Percentiles rank a stretch among this genome's conserved stretches.
These are phyloP conservation scores for Paraconiothyrium brasiliense DNA, from an alignment of 2,329 filamentous ascomycete genomes.

Conservation along the genomic window DNA sequence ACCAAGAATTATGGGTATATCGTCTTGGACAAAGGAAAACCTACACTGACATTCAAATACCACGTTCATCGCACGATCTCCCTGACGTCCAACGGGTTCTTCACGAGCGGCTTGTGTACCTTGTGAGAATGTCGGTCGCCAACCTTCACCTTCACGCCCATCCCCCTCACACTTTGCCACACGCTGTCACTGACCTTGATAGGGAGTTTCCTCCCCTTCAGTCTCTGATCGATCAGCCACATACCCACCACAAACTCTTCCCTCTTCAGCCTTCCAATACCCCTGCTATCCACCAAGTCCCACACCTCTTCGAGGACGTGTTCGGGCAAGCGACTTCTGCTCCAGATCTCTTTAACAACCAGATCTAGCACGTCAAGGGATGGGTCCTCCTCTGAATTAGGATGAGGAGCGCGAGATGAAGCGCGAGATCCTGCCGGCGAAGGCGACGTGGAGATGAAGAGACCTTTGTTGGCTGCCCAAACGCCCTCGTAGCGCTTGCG, in stretches of 20 bases:
- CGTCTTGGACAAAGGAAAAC: slow-evolving; percentile 8
- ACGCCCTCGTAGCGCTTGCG: slow-evolving; percentile 84
- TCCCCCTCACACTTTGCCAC: slow-evolving; percentile 71
- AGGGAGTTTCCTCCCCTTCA: slow-evolving; percentile 82
- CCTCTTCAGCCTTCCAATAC: slow-evolving; percentile 66
- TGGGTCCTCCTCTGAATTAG: slow-evolving; percentile 30
- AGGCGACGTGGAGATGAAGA: slow-evolving; percentile 45
- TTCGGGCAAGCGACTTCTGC: slow-evolving; percentile 70
- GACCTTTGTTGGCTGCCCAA: slow-evolving; percentile 82
- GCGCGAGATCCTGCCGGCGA: slow-evolving; percentile 19
- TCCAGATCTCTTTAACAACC: slow-evolving; percentile 79
- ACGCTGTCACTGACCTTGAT: slow-evolving; percentile 75
- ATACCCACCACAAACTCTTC: slow-evolving; percentile 84
- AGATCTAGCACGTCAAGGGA: slow-evolving; percentile 70
- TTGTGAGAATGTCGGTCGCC: slow-evolving; percentile 12
- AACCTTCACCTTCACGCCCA: slow-evolving; percentile 53
- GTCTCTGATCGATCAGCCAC: slow-evolving; percentile 82
- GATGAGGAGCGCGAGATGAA: slow-evolving; percentile 13
- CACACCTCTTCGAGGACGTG: slow-evolving; percentile 80
- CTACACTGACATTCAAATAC: not conserved
- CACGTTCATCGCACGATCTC: not conserved
- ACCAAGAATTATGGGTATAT: slow-evolving; percentile 18
- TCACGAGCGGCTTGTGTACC: slow-evolving; percentile 7
- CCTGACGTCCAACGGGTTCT: slow-evolving; percentile 5
- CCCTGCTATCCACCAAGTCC: slow-evolving; percentile 72